A percentile compares a stretch with the other conserved stretches of the same genome.
Evolutionary conservation across 257 asterid genomes (phyloP).

Genomic region (Jasminum sambac): DNA sequence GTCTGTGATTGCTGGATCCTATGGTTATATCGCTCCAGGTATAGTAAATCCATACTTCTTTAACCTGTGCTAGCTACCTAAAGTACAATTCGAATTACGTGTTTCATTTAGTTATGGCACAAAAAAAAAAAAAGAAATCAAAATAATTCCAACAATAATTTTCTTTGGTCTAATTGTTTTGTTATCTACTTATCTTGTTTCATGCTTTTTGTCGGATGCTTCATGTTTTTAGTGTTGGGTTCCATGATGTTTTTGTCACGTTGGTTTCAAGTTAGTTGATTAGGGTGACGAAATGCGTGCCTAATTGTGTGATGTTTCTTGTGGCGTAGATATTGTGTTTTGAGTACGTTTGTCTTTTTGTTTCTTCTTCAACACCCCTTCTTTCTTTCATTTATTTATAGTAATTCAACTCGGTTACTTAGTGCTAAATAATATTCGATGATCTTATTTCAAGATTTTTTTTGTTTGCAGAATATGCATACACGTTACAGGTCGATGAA

Average conservation of each 20-base stretch:
- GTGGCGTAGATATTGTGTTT: slow-evolving; percentile 15
- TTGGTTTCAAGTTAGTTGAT: slow-evolving; percentile 46
- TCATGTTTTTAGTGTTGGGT: slow-evolving; percentile 23
- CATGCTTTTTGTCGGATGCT: background rate
- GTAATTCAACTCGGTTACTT: background rate
- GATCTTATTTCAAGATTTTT: background rate
- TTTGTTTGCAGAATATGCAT: slow-evolving; percentile 68
- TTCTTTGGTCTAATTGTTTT: background rate
- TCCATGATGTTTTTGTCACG: slow-evolving; percentile 16
- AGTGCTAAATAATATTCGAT: background rate
- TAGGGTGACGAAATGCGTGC: slow-evolving; percentile 49
- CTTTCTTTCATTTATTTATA: slow-evolving; percentile 1
- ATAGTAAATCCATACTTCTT: too few species aligned
- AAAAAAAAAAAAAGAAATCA: background rate
- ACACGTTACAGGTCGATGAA: slow-evolving; percentile 90
- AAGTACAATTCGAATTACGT: too few species aligned
- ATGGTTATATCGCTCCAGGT: slow-evolving; percentile 98
- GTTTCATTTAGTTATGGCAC: background rate
- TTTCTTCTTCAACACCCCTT: too few species aligned
- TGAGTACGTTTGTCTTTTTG: too few species aligned
- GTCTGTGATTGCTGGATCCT: slow-evolving; percentile 92
- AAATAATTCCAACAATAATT: background rate
- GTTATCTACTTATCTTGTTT: background rate
- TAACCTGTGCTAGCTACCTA: too few species aligned
- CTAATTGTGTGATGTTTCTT: slow-evolving; percentile 24